phyloP scores from a whole-genome alignment of 768 basidiomycete species.

The Flagelloscypha sp. region DNA sequence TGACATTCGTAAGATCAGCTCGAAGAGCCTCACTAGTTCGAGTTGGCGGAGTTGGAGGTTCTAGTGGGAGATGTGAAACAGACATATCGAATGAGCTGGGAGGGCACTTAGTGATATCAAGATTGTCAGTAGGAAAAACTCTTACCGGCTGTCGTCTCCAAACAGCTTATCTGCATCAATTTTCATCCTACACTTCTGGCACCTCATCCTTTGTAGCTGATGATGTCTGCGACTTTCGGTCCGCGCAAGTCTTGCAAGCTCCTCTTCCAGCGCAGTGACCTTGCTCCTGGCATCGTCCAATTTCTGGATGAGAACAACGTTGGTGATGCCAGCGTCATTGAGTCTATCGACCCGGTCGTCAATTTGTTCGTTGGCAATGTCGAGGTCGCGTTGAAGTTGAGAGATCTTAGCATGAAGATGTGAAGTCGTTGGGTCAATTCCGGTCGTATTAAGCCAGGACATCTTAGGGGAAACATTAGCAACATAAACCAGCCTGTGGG shows the following conservation, averaged over 20 bases:
- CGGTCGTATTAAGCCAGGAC: slow-evolving; percentile 64
- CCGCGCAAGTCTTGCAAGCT: slow-evolving; percentile 54
- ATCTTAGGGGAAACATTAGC: slow-evolving; percentile 33
- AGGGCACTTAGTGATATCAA: slow-evolving; percentile 1
- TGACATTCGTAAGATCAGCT: slow-evolving; percentile 51
- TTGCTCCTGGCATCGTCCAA: slow-evolving; percentile 62
- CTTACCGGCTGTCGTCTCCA: not conserved
- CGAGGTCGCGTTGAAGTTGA: slow-evolving; percentile 67
- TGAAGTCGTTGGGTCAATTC: slow-evolving; percentile 45
- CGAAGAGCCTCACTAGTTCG: slow-evolving; percentile 59
- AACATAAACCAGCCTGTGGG: not conserved
- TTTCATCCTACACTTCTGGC: slow-evolving; percentile 61
- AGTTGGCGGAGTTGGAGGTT: slow-evolving; percentile 63
- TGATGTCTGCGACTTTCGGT: slow-evolving; percentile 62
- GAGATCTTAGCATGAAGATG: slow-evolving; percentile 67
- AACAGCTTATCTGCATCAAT: slow-evolving; percentile 58
- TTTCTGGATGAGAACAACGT: slow-evolving; percentile 59
- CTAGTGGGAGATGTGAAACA: slow-evolving; percentile 34
- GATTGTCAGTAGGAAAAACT: not conserved
- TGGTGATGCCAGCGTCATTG: slow-evolving; percentile 70
- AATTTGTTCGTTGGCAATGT: slow-evolving; percentile 73
- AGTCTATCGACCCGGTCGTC: slow-evolving; percentile 85
- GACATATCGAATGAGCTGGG: slow-evolving; percentile 48
- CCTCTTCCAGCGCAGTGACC: slow-evolving; percentile 54
- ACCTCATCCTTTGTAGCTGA: slow-evolving; percentile 54